Base-by-base conservation (phyloP, 2,329 filamentous ascomycete species). In the Nigrograna mackinnonii region DNA sequence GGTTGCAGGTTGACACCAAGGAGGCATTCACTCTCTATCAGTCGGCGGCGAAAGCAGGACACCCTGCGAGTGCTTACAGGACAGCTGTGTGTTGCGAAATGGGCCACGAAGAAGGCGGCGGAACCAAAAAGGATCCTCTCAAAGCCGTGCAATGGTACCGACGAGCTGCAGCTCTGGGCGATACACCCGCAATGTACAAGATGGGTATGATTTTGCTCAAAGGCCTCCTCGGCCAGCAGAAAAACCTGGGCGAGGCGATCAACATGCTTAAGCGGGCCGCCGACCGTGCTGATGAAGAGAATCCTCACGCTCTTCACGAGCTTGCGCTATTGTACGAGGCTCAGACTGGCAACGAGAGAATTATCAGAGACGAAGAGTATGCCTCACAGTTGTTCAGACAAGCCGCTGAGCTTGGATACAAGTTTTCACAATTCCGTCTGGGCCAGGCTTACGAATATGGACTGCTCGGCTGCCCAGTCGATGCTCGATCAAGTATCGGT, bases 61-160 rank as follows among this genome's bases (percentile, higher is more conserved):
- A 99, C 66, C 80, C 88, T 2, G 85, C 87, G 40, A 89, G 90
- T 20, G 94, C 94, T 0, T 99, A 97, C 67, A 83, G 94, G 41
- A 95, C 94, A 19, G 94, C 94, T 1, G 92, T 99, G 0, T 99
- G 94, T 73, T 97, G 94, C 63, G 94, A 99, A 67, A 90, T 99
- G 57, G 94, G 94, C 3, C 84, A 91, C 42, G 92, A 97, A 63
- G 91, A 95, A 58, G 92, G 91, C 21, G 94, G 94, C 39, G 94
- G 94, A 18, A 97, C 94, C 1, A 84, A 89, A 44, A 88, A 87
- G 57, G 94, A 99, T 61, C 89, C 90, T 1, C 72, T 92, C 52
- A 97, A 97, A 71, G 92, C 94, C 1, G 91, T 97, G 16, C 92
- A 97, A 67, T 99, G 94, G 94, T 99, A 99, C 70, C 91, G 92